A percentile compares a stretch with the other conserved stretches of the same genome.
Conservation (phyloP, 306 rosid species). For the Alnus glutinosa region DNA sequence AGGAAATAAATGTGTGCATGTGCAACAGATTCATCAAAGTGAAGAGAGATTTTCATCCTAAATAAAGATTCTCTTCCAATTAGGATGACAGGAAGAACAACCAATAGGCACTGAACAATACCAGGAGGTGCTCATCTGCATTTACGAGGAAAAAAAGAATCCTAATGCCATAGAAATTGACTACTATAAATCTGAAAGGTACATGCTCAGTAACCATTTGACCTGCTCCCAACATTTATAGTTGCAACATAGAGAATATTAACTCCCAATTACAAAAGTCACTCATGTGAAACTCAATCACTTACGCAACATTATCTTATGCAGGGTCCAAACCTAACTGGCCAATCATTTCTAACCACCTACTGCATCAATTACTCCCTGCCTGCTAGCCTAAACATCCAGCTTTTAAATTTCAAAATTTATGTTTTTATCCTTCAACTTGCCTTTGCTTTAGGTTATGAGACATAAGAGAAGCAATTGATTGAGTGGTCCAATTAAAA, state of each 20-base stretch:
- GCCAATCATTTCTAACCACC: not conserved
- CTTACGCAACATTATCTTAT: not conserved
- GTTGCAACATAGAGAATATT: not conserved
- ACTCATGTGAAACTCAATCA: constrained; percentile 1
- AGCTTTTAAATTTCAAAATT: not conserved
- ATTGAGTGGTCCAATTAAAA: constrained; percentile 17
- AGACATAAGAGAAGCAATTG: constrained; percentile 6
- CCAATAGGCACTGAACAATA: not conserved
- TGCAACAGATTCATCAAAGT: constrained; percentile 6
- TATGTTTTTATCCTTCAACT: constrained; percentile 6
- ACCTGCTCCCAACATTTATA: not conserved
- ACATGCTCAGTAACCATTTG: not conserved
- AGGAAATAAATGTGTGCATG: constrained; percentile 14
- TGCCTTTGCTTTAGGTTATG: constrained; percentile 18
- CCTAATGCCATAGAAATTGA: constrained; percentile 1
- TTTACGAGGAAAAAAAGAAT: not conserved
- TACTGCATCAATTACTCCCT: not conserved
- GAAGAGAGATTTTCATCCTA: not conserved
- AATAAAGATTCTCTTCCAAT: not conserved
- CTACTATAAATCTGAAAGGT: not conserved
- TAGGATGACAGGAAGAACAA: not conserved
- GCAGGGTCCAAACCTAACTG: constrained; percentile 2
- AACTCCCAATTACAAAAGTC: not conserved
- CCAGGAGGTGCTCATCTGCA: not conserved
- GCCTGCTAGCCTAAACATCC: not conserved